These are phyloP conservation scores for Strigomonas galati DNA, from an alignment of 208 protist genomes.

Conservation along the genomic window DNA sequence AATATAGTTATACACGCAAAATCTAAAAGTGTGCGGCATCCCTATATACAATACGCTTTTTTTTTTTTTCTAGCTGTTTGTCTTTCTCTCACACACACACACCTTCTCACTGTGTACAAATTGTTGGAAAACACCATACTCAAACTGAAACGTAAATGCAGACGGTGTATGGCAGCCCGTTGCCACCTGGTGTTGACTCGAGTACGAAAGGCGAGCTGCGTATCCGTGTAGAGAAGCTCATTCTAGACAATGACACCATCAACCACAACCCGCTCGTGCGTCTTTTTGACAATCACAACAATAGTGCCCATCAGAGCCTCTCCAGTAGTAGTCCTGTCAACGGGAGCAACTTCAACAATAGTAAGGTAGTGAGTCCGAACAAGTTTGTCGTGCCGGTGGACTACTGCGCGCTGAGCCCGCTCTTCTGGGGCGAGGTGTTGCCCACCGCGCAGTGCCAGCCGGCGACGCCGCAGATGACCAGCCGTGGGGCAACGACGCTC, in stretches of 20 bases:
- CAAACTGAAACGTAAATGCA: slow-evolving; percentile 22
- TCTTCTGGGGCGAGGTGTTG: slow-evolving; percentile 76
- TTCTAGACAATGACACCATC: slow-evolving; percentile 67
- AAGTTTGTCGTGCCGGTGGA: slow-evolving; percentile 70
- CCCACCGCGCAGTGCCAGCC: slow-evolving; percentile 60
- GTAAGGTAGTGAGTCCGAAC: slow-evolving; percentile 25
- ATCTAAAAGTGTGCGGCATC: too few relatives aligned
- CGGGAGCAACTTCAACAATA: neutral
- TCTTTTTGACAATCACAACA: slow-evolving; percentile 20
- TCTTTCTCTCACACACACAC: neutral
- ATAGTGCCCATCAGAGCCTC: neutral
- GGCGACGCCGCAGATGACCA: slow-evolving; percentile 46
- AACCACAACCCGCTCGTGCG: slow-evolving; percentile 53
- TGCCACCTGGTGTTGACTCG: slow-evolving; percentile 65
- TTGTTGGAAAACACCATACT: neutral
- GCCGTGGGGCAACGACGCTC: slow-evolving; percentile 43
- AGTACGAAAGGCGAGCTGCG: slow-evolving; percentile 77
- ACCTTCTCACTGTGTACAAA: neutral
- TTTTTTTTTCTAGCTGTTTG: slow-evolving; percentile 9
- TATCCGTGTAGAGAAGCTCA: slow-evolving; percentile 74
- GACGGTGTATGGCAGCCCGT: slow-evolving; percentile 59
- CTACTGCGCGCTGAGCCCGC: slow-evolving; percentile 67
- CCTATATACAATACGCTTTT: neutral
- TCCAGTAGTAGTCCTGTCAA: neutral
- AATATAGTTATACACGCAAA: too few relatives aligned